A percentile compares a stretch with the other conserved stretches of the same genome.
Conservation (phyloP, 2,329 filamentous ascomycete species). For the Xylariaceae sp. region DNA sequence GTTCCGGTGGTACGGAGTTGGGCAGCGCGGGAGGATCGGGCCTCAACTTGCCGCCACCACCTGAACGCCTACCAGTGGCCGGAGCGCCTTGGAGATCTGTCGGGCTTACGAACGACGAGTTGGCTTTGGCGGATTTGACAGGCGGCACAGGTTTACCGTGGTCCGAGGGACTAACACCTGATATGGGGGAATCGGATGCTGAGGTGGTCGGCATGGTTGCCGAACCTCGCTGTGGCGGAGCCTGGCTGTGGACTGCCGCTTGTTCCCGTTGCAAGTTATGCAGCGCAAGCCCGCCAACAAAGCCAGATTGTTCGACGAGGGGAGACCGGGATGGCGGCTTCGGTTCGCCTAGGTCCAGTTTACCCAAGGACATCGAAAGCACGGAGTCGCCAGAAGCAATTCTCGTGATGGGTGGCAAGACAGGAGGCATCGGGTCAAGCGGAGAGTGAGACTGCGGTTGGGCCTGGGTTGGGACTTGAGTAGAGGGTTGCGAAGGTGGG, state of each 20-base stretch:
- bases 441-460: slow-evolving; percentile 19
- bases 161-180: slow-evolving; percentile 25
- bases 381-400: slow-evolving; percentile 39
- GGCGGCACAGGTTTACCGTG: slow-evolving; percentile 24
- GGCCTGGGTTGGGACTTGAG: too few species aligned
- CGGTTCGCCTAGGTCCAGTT: slow-evolving; percentile 16
- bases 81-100: slow-evolving; percentile 41
- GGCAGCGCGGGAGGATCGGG: slow-evolving; percentile 33
- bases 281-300: slow-evolving; percentile 51
- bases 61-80: slow-evolving; percentile 37
- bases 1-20: slow-evolving; percentile 33
- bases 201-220: slow-evolving; percentile 10
- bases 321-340: slow-evolving; percentile 30
- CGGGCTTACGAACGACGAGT: slow-evolving; percentile 45
- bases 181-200: slow-evolving; percentile 24
- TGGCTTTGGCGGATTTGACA: slow-evolving; percentile 29
- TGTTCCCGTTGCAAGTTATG: slow-evolving; percentile 44
- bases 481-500: slow-evolving; percentile 28
- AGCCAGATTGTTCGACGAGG: slow-evolving; percentile 39
- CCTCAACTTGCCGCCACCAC: slow-evolving; percentile 36
- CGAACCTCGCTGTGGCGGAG: slow-evolving; percentile 16
- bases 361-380: slow-evolving; percentile 18
- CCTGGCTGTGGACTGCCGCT: slow-evolving; percentile 20
- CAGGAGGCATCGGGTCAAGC: slow-evolving; percentile 27
- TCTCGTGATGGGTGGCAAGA: slow-evolving; percentile 43